These are phyloP conservation scores for Articulospora tetracladia DNA, from an alignment of 495 filamentous ascomycete genomes.

Conservation along the genomic window DNA sequence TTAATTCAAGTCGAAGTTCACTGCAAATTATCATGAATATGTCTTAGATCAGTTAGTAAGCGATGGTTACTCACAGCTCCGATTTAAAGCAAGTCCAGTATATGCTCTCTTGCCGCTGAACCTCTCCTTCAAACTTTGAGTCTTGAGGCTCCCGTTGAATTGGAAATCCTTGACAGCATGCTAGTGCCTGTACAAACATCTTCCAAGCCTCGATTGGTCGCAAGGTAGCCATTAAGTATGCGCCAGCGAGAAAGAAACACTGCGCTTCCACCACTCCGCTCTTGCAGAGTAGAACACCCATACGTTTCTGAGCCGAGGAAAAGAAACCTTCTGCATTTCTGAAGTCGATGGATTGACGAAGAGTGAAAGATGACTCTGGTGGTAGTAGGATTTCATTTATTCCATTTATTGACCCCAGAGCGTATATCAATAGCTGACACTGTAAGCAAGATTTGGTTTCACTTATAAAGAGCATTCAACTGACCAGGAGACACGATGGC, in stretches of 20 bases:
- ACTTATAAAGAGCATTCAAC: background rate
- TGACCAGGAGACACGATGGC: background rate
- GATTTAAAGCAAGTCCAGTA: slow-evolving; percentile 22
- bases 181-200: slow-evolving; percentile 22
- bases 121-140: background rate
- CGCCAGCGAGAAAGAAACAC: slow-evolving; percentile 1
- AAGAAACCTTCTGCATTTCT: background rate
- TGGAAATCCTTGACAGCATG: slow-evolving; percentile 20
- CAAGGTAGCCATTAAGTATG: background rate
- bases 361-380: background rate
- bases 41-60: background rate
- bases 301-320: slow-evolving; percentile 1
- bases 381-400: background rate
- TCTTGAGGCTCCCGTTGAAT: background rate
- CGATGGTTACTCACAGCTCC: slow-evolving; percentile 5
- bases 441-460: background rate
- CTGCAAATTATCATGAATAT: background rate
- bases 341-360: background rate
- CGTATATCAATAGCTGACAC: background rate
- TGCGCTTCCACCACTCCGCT: background rate
- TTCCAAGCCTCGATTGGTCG: background rate
- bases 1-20: background rate
- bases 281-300: background rate
- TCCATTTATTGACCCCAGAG: background rate
- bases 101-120: slow-evolving; percentile 9